Evolutionary conservation across 306 rosid species (phyloP), one percentile per base, ranked within the genome.

Genomic region (Ammopiptanthus mongolicus): DNA sequence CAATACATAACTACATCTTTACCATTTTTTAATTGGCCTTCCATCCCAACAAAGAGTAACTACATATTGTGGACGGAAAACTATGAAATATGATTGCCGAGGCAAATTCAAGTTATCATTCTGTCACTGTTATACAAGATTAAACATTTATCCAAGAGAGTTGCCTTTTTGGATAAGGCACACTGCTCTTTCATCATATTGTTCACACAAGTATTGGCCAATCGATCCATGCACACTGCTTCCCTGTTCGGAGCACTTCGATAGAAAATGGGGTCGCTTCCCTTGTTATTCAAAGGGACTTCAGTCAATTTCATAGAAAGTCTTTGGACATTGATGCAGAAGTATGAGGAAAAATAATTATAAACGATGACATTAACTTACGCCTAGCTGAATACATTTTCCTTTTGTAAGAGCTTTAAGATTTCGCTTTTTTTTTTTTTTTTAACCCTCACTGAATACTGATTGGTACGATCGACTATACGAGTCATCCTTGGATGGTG

Each of bases 131-230:
- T 37, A 17, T 10, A 39, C 21, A 62, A 62, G 56, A 65, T 34
- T 39, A 55, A 17, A 57, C n/a, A 12, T 48, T 68, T 59, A 82
- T 78, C 71, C 52, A 42, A 73, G 71, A 73, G 71, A 46, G 60
- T 70, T 67, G 64, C 77, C 87, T 37, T 74, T 79, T 79, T 0
- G 77, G 76, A 79, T 79, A 85, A 83, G 87, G 76, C 81, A 75
- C n/a, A 76, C 76, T 46, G 80, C 84, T 36, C 72, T 78, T 77
- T 84, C 75, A 78, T 59, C 39, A n/a, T 14, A 74, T 75, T 72
- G 68, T 17, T 25, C 44, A 67, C 59, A 50, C 44, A 64, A 22
- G 44, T 44, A 67, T 33, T 5, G 10, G 72, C 88, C 74, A 67
- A 80, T 68, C 69, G 50, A 52, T 68, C 69, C 55, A 52, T 74